Evolutionary conservation across 2,329 filamentous ascomycete genomes (phyloP).

Genomic region (Exophiala spinifera): DNA sequence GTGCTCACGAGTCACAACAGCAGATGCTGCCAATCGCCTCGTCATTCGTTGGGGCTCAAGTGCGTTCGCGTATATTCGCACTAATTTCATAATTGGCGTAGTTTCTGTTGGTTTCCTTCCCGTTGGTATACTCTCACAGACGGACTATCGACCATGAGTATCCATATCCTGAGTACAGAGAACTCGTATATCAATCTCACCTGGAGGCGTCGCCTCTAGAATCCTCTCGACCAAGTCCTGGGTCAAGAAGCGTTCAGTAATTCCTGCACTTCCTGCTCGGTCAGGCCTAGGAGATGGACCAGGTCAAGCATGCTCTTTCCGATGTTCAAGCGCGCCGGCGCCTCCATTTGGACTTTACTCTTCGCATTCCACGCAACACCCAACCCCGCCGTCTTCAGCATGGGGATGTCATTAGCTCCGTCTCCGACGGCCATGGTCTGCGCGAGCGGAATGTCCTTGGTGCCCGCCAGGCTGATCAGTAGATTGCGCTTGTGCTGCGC

Average conservation of each 20-base stretch:
- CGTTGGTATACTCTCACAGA: too few relatives aligned
- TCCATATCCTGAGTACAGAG: too few relatives aligned
- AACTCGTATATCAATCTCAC: too few relatives aligned
- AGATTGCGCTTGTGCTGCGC: slow-evolving; percentile 57
- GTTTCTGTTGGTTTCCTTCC: too few relatives aligned
- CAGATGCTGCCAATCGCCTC: too few relatives aligned
- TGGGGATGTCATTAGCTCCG: slow-evolving; percentile 63
- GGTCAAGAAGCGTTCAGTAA: slow-evolving; percentile 32
- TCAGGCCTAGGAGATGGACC: slow-evolving; percentile 56
- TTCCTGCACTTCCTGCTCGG: slow-evolving; percentile 49
- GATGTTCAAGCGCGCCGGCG: slow-evolving; percentile 57
- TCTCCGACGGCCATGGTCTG: slow-evolving; percentile 61
- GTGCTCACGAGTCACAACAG: too few relatives aligned
- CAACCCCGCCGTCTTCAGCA: slow-evolving; percentile 61
- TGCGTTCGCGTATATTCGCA: too few relatives aligned
- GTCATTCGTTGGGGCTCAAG: too few relatives aligned
- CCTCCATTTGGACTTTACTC: slow-evolving; percentile 60
- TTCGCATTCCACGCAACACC: slow-evolving; percentile 65
- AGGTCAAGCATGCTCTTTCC: slow-evolving; percentile 57
- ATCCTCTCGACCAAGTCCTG: too few relatives aligned
- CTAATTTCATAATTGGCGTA: too few relatives aligned
- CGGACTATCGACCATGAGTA: too few relatives aligned
- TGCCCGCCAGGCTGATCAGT: slow-evolving; percentile 53
- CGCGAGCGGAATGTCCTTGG: slow-evolving; percentile 53
- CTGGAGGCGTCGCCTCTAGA: too few relatives aligned